Evolutionary conservation across 495 filamentous ascomycete genomes (phyloP).

Genomic region (Xylaria sp.): DNA sequence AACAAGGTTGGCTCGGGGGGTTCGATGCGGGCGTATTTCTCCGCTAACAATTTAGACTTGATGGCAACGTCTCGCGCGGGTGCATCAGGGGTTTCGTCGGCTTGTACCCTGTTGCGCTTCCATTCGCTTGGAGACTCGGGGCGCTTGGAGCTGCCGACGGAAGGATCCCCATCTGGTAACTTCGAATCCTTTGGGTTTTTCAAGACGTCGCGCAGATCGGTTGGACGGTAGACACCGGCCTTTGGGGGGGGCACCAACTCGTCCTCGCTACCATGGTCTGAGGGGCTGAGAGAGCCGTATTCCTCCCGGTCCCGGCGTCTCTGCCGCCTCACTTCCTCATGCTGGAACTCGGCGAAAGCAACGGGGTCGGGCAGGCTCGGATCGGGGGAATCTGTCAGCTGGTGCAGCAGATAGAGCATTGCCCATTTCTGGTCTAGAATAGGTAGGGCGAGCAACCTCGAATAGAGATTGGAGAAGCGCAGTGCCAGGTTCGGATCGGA

Average conservation of each 20-base stretch:
- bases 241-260: slow-evolving; percentile 22
- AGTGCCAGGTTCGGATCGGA: slow-evolving; percentile 83
- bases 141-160: slow-evolving; percentile 17
- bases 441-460: slow-evolving; percentile 82
- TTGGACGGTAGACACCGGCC: slow-evolving; percentile 37
- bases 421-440: slow-evolving; percentile 96
- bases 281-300: slow-evolving; percentile 34
- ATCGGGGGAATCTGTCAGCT: slow-evolving; percentile 71
- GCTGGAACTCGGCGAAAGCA: slow-evolving; percentile 43
- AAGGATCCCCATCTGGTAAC: slow-evolving; percentile 35
- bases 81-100: slow-evolving; percentile 31
- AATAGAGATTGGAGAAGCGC: slow-evolving; percentile 86
- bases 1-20: slow-evolving; percentile 77
- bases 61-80: slow-evolving; percentile 52
- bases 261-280: slow-evolving; percentile 33
- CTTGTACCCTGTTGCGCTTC: slow-evolving; percentile 32
- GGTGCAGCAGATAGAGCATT: slow-evolving; percentile 88
- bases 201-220: slow-evolving; percentile 41
- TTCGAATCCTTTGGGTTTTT: slow-evolving; percentile 41
- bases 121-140: slow-evolving; percentile 34
- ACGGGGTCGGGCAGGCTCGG: slow-evolving; percentile 49
- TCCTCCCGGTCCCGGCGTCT: slow-evolving; percentile 32
- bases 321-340: slow-evolving; percentile 35
- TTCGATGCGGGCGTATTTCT: slow-evolving; percentile 58
- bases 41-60: slow-evolving; percentile 58